phyloP scores from a whole-genome alignment of 192 early-diverging fungal genomes.

The Entomortierella lignicola region DNA sequence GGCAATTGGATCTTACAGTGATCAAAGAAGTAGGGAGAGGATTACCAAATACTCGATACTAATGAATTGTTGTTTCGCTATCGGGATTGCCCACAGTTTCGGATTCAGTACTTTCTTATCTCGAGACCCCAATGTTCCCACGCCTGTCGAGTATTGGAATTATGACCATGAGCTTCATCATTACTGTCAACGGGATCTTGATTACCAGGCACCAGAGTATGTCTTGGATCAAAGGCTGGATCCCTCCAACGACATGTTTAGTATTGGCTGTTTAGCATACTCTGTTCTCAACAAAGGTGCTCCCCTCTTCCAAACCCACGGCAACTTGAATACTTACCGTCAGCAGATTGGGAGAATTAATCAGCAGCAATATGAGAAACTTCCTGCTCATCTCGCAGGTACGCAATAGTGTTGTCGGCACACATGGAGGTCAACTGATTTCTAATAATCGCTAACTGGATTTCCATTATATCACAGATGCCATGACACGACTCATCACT shows the following conservation, averaged over 20 bases:
- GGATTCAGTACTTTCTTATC: conserved; percentile 71
- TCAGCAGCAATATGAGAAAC: conserved; percentile 42
- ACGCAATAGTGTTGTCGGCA: background rate
- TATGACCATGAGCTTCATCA: conserved; percentile 68
- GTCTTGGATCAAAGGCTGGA: conserved; percentile 66
- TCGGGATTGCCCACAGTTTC: conserved; percentile 53
- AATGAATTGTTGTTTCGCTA: background rate
- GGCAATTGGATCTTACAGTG: background rate
- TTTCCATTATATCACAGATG: conserved; percentile 27
- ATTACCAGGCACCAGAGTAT: conserved; percentile 74
- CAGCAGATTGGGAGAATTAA: conserved; percentile 61
- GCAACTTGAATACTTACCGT: conserved; percentile 75
- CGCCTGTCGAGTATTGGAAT: conserved; percentile 56
- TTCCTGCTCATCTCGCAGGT: conserved; percentile 71
- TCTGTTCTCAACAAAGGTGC: conserved; percentile 76
- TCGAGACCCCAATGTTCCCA: conserved; percentile 50
- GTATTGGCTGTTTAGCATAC: conserved; percentile 82
- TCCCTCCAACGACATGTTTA: conserved; percentile 78
- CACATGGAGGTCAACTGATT: too few species aligned
- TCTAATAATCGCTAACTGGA: background rate
- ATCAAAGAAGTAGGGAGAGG: background rate
- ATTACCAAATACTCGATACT: background rate
- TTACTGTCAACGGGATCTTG: conserved; percentile 65
- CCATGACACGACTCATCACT: conserved; percentile 65
- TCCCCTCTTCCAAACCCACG: conserved; percentile 70